phyloP scores from a whole-genome alignment of 331 rosid species.

The Pyrus hybrid region DNA sequence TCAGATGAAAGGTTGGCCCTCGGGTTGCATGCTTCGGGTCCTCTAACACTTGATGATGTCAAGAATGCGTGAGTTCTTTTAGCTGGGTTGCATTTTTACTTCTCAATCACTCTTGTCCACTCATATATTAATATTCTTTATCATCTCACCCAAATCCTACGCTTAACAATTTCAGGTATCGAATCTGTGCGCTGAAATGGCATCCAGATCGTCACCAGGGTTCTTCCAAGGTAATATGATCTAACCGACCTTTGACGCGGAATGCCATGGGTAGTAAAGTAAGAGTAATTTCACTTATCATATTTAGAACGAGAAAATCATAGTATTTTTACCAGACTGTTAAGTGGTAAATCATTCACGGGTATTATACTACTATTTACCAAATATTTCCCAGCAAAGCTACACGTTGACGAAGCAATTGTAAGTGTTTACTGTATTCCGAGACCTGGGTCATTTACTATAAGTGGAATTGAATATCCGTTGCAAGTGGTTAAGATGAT shows the following conservation, averaged over 20 bases:
- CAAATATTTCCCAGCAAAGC: not conserved
- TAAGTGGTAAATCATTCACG: not conserved
- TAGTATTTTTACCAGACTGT: not conserved
- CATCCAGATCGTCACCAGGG: slow-evolving; percentile 96
- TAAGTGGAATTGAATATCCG: not conserved
- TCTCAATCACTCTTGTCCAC: not conserved
- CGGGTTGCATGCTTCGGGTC: slow-evolving; percentile 66
- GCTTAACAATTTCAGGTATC: slow-evolving; percentile 40
- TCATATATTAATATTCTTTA: not conserved
- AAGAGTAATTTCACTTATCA: not conserved
- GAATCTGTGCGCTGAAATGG: slow-evolving; percentile 76
- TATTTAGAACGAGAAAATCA: not conserved
- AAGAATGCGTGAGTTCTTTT: slow-evolving; percentile 65
- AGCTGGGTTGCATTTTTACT: not conserved
- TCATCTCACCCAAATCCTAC: not conserved
- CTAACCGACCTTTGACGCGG: not conserved
- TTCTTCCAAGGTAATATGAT: slow-evolving; percentile 54
- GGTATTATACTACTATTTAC: not conserved
- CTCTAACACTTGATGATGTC: slow-evolving; percentile 68
- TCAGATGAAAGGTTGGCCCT: slow-evolving; percentile 60
- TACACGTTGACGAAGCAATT: not conserved
- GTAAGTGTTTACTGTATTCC: not conserved
- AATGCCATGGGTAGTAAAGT: not conserved
- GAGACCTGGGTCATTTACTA: not conserved
- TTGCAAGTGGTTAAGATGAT: not conserved